Conservation (phyloP, 768 basidiomycete genomes). For the Xerocomus potaroensis region DNA sequence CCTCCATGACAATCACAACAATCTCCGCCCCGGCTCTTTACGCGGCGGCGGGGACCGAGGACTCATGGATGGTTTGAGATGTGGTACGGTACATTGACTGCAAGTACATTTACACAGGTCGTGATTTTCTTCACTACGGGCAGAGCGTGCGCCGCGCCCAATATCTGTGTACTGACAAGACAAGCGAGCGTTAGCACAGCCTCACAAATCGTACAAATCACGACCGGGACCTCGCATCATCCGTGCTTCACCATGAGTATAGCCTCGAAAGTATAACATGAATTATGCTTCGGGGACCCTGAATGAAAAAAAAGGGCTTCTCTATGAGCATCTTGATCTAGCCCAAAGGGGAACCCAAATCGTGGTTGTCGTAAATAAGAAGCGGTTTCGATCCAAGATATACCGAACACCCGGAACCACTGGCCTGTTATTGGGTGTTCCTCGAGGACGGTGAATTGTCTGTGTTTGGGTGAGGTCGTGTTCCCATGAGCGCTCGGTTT, state of each 20-base stretch:
- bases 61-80: slow-evolving; percentile 1
- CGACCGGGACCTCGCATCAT: slow-evolving; percentile 9
- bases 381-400: slow-evolving; percentile 32
- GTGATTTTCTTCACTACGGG: slow-evolving; percentile 15
- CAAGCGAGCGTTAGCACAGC: too few species aligned
- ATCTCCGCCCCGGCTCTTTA: slow-evolving; percentile 28
- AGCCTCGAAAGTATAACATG: slow-evolving; percentile 27
- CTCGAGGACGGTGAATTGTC: slow-evolving; percentile 40
- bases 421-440: slow-evolving; percentile 40
- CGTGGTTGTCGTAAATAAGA: slow-evolving; percentile 40
- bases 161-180: slow-evolving; percentile 9
- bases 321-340: slow-evolving; percentile 27
- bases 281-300: slow-evolving; percentile 24
- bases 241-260: slow-evolving; percentile 24
- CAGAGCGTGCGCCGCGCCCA: slow-evolving; percentile 3
- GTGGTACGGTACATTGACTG: slow-evolving; percentile 7
- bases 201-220: slow-evolving; percentile 22
- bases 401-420: slow-evolving; percentile 18
- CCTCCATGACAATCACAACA: slow-evolving; percentile 9
- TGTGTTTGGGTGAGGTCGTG: slow-evolving; percentile 26
- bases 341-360: slow-evolving; percentile 49
- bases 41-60: slow-evolving; percentile 11
- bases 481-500: slow-evolving; percentile 30
- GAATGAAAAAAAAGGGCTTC: slow-evolving; percentile 24
- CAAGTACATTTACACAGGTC: slow-evolving; percentile 7